Evolutionary conservation across 148 eudicot species (phyloP).

Genomic region (Arctostaphylos glauca): DNA sequence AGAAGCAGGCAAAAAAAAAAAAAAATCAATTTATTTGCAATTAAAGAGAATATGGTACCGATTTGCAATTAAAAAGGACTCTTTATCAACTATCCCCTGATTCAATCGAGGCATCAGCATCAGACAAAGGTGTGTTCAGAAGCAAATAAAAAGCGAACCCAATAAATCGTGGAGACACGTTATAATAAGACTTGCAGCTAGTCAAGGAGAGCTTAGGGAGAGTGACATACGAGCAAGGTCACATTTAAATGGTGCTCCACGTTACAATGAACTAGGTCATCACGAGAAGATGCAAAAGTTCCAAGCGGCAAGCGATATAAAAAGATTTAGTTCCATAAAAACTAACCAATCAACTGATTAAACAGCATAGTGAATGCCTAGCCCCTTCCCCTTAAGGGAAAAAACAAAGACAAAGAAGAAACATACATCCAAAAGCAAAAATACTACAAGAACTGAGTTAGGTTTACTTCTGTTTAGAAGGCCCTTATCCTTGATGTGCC

Average conservation of each 20-base stretch:
- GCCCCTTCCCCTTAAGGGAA: not conserved
- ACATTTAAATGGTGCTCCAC: not conserved
- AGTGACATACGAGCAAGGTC: not conserved
- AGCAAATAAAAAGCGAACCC: not conserved
- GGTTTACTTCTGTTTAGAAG: not conserved
- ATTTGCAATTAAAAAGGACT: not conserved
- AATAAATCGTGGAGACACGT: not conserved
- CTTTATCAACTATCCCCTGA: not conserved
- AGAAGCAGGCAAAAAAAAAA: not conserved
- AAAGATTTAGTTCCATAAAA: not conserved
- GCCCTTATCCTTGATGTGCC: not conserved
- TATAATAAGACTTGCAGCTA: slow-evolving; percentile 6
- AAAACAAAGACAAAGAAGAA: not conserved
- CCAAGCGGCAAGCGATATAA: not conserved
- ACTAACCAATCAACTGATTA: too few relatives aligned
- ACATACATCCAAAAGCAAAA: not conserved
- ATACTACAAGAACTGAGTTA: not conserved
- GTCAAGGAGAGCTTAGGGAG: not conserved
- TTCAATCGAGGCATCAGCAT: not conserved
- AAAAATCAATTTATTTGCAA: not conserved
- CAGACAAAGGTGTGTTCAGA: not conserved
- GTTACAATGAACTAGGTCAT: not conserved
- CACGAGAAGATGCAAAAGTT: not conserved
- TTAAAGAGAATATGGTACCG: not conserved
- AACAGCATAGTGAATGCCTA: not conserved